phyloP scores from a whole-genome alignment of 116 monocot genomes.

The Papilionanthe hybrid region DNA sequence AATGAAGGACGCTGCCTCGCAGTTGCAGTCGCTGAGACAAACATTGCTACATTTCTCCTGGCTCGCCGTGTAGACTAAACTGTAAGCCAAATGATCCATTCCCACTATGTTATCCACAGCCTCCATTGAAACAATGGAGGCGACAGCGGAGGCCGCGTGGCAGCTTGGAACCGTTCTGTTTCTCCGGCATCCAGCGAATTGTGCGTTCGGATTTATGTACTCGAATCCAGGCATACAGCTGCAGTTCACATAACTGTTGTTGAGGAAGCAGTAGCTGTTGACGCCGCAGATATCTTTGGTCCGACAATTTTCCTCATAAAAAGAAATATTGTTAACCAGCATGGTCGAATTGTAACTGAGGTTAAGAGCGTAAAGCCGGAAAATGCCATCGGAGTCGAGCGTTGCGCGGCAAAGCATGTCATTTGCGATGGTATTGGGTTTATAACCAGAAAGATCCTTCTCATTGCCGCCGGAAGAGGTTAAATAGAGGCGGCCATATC shows the following conservation, averaged over 20 bases:
- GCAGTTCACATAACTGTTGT: neutral
- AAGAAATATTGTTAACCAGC: neutral
- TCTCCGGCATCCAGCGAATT: conserved; percentile 8
- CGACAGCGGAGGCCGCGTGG: too few species aligned
- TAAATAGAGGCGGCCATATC: conserved; percentile 16
- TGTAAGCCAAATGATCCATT: neutral
- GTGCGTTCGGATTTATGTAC: neutral
- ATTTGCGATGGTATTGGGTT: neutral
- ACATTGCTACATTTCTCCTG: neutral
- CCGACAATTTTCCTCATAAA: neutral
- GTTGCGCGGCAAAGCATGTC: conserved; percentile 9
- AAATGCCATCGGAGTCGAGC: conserved; percentile 13
- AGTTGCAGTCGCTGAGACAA: neutral
- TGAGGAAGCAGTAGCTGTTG: conserved; percentile 17
- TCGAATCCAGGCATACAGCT: conserved; percentile 10
- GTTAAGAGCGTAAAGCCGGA: conserved; percentile 13
- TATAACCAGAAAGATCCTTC: neutral
- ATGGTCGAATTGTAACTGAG: neutral
- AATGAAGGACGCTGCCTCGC: neutral
- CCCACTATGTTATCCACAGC: neutral
- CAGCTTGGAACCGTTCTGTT: conserved; percentile 3
- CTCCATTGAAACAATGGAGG: neutral
- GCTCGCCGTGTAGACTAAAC: neutral
- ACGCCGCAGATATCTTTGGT: conserved; percentile 16
- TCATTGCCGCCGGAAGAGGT: neutral